These are phyloP conservation scores for Linum trigynum DNA, from an alignment of 345 rosid genomes.

Conservation along the genomic window DNA sequence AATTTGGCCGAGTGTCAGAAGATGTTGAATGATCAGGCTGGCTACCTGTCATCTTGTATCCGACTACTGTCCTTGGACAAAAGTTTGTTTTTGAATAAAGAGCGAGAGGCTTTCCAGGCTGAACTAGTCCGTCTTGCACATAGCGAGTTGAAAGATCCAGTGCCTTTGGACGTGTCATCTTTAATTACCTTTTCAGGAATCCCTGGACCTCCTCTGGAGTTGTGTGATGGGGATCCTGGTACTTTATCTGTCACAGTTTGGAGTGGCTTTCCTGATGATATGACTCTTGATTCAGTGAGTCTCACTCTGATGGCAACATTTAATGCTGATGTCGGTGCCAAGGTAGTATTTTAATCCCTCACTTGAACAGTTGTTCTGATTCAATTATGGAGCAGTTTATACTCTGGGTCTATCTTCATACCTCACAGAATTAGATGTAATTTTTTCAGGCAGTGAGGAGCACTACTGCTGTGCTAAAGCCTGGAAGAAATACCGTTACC, in stretches of 20 bases:
- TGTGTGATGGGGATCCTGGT: slow-evolving; percentile 97
- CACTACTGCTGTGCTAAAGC: slow-evolving; percentile 54
- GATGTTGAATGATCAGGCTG: slow-evolving; percentile 84
- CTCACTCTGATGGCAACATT: slow-evolving; percentile 80
- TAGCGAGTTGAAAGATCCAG: slow-evolving; percentile 88
- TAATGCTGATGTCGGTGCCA: slow-evolving; percentile 80
- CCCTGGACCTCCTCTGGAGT: slow-evolving; percentile 69
- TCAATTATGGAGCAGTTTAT: background rate
- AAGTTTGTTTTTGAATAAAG: slow-evolving; percentile 68
- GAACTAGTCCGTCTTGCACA: slow-evolving; percentile 87
- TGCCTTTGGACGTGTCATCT: slow-evolving; percentile 88
- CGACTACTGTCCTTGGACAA: slow-evolving; percentile 83
- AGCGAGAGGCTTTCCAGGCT: slow-evolving; percentile 85
- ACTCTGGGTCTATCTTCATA: slow-evolving; percentile 4
- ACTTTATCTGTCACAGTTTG: slow-evolving; percentile 73
- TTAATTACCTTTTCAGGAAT: slow-evolving; percentile 91
- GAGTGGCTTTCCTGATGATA: slow-evolving; percentile 98
- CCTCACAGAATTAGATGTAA: slow-evolving; percentile 14
- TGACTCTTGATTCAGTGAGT: slow-evolving; percentile 83
- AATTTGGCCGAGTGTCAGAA: slow-evolving; percentile 94
- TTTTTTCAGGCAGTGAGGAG: slow-evolving; percentile 74
- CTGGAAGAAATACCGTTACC: slow-evolving; percentile 63
- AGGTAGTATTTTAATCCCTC: slow-evolving; percentile 30
- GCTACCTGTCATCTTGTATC: slow-evolving; percentile 88
- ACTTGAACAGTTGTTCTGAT: slow-evolving; percentile 12